Conservation (phyloP, 129 eudicot species). For the Deinandra increscens region DNA sequence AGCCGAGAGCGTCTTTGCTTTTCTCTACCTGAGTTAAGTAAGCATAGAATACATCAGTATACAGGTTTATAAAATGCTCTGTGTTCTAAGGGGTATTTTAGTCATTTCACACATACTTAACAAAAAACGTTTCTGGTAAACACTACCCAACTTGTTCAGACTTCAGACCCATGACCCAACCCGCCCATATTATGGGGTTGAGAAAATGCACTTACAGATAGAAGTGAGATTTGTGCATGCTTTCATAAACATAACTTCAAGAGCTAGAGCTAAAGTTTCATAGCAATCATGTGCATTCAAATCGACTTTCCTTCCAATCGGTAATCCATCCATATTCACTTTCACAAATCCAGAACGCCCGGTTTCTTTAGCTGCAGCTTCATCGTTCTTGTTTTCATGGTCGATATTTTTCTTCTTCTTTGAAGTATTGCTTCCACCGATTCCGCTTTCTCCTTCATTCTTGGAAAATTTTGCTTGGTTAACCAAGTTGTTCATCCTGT, state of each 20-base stretch:
- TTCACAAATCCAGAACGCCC: conserved; percentile 68
- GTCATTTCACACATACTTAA: too few species aligned
- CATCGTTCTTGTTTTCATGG: conserved; percentile 41
- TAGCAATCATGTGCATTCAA: conserved; percentile 71
- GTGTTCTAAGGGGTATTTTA: not conserved
- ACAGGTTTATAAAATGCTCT: not conserved
- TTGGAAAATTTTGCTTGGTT: conserved; percentile 72
- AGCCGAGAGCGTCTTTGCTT: conserved; percentile 60
- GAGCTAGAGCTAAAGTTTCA: conserved; percentile 64
- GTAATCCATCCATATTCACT: conserved; percentile 91
- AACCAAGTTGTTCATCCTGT: conserved; percentile 89
- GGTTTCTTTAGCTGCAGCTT: conserved; percentile 37
- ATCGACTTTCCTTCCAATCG: conserved; percentile 91
- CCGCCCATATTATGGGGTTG: not conserved
- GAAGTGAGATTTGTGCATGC: conserved; percentile 31
- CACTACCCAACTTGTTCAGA: not conserved
- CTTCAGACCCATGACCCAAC: not conserved
- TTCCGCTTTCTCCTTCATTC: conserved; percentile 56
- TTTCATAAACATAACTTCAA: conserved; percentile 78
- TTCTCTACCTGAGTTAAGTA: conserved; percentile 36
- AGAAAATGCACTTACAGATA: conserved; percentile 37
- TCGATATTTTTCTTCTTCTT: conserved; percentile 51
- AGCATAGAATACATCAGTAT: not conserved
- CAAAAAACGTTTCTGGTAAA: not conserved
- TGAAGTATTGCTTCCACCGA: conserved; percentile 41